Percentiles rank a stretch among this genome's conserved stretches.
Conservation (phyloP, 129 eudicot genomes). For the Kitagawia praeruptora region DNA sequence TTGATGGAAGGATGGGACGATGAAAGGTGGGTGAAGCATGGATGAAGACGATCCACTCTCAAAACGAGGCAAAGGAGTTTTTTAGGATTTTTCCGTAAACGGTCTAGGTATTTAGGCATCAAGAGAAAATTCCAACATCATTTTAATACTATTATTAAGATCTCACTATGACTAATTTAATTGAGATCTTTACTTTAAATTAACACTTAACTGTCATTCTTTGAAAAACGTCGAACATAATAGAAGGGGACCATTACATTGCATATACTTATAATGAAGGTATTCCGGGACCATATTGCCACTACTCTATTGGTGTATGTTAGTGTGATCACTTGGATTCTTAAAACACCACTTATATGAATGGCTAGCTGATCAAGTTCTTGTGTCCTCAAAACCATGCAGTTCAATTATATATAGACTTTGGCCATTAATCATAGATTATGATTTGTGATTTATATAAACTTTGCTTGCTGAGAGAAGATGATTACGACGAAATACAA, state of each 20-base stretch:
- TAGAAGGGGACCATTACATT: not conserved
- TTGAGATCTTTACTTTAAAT: not conserved
- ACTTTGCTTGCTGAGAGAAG: not conserved
- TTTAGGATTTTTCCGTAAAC: too few relatives aligned
- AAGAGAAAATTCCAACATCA: too few relatives aligned
- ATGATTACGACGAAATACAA: not conserved
- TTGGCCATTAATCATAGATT: not conserved
- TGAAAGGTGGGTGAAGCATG: too few relatives aligned
- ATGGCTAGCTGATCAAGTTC: not conserved
- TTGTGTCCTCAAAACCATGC: not conserved
- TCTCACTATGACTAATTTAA: not conserved
- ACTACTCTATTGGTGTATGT: not conserved
- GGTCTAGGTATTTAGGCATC: too few relatives aligned
- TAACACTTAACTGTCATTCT: not conserved
- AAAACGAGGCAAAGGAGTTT: too few relatives aligned
- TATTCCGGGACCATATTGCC: constrained; percentile 10
- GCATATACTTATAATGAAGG: not conserved
- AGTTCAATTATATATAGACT: not conserved
- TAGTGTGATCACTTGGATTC: constrained; percentile 14
- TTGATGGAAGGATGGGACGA: too few relatives aligned
- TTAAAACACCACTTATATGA: constrained; percentile 2
- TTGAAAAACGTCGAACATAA: not conserved
- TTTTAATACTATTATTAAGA: too few relatives aligned
- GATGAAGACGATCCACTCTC: too few relatives aligned
- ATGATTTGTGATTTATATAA: not conserved